Conservation (phyloP, 2,329 filamentous ascomycete species). For the Neofusicoccum sp. region DNA sequence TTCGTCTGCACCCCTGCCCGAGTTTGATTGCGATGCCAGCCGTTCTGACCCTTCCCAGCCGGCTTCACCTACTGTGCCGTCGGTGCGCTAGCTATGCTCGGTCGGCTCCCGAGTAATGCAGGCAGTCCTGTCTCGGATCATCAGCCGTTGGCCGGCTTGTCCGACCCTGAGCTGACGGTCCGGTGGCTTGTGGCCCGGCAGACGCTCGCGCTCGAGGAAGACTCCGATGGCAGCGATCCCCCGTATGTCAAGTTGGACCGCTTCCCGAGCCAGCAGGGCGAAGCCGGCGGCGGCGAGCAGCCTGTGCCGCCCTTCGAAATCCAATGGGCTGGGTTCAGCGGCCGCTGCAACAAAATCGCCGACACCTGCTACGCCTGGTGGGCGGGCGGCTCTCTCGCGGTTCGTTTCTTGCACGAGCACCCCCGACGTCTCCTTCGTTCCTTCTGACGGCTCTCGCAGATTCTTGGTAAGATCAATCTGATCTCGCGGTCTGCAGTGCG, state of each 20-base stretch:
- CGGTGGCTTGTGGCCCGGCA: conserved; percentile 53
- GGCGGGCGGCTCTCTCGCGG: conserved; percentile 67
- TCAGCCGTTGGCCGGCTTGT: conserved; percentile 32
- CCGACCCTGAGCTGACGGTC: conserved; percentile 42
- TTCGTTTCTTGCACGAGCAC: conserved; percentile 35
- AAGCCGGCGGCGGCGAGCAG: conserved; percentile 42
- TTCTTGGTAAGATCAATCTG: conserved; percentile 37
- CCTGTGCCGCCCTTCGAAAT: conserved; percentile 64
- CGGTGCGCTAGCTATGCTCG: conserved; percentile 74
- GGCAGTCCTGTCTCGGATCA: conserved; percentile 5
- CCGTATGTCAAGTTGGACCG: conserved; percentile 39
- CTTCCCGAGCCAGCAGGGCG: conserved; percentile 28
- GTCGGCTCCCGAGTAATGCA: conserved; percentile 53
- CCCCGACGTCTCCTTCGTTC: background rate
- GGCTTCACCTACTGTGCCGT: conserved; percentile 92
- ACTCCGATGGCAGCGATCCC: conserved; percentile 43
- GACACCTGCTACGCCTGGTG: conserved; percentile 98
- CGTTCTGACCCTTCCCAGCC: conserved; percentile 51
- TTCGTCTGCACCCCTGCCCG: conserved; percentile 38
- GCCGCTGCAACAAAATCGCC: conserved; percentile 84
- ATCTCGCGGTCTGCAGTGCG: conserved; percentile 58
- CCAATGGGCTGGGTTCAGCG: conserved; percentile 77
- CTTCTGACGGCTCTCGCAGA: conserved; percentile 46
- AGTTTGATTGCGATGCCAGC: background rate
- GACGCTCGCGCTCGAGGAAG: conserved; percentile 47